Evolutionary conservation across 2,329 filamentous ascomycete species (phyloP).

Genomic region (Trichophyton rubrum): DNA sequence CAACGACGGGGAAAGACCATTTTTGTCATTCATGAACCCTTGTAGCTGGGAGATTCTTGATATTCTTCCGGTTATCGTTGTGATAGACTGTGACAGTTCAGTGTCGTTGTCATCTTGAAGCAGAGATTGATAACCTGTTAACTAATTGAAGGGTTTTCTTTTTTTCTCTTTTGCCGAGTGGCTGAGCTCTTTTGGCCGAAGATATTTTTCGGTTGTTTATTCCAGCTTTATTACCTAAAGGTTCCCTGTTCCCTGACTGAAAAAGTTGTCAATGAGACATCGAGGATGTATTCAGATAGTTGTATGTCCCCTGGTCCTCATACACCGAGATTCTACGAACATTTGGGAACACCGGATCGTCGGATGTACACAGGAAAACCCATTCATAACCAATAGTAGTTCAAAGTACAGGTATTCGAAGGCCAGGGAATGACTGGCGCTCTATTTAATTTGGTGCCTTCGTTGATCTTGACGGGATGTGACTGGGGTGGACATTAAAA

Average conservation of each 20-base stretch:
- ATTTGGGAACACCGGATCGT: neutral
- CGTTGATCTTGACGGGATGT: no score
- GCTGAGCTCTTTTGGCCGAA: neutral
- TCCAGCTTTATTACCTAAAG: no score
- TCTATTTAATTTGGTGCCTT: neutral
- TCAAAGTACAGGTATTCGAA: neutral
- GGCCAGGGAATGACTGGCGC: neutral
- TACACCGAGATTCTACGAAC: neutral
- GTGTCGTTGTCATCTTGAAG: neutral
- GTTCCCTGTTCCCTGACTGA: no score
- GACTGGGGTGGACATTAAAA: neutral
- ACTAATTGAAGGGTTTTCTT: neutral
- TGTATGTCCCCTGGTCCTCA: neutral
- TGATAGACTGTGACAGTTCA: neutral
- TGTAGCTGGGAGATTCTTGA: neutral
- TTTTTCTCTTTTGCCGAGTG: neutral
- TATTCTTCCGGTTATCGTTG: neutral
- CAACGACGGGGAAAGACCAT: slow-evolving; percentile 59
- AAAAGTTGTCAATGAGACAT: no score
- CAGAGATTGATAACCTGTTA: neutral
- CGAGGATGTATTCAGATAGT: no score
- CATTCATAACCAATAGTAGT: neutral
- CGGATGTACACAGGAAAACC: neutral
- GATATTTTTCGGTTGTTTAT: neutral
- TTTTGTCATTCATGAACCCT: slow-evolving; percentile 33